Evolutionary conservation across 2,329 filamentous ascomycete species (phyloP).

Genomic region (Arthroderma sp.): DNA sequence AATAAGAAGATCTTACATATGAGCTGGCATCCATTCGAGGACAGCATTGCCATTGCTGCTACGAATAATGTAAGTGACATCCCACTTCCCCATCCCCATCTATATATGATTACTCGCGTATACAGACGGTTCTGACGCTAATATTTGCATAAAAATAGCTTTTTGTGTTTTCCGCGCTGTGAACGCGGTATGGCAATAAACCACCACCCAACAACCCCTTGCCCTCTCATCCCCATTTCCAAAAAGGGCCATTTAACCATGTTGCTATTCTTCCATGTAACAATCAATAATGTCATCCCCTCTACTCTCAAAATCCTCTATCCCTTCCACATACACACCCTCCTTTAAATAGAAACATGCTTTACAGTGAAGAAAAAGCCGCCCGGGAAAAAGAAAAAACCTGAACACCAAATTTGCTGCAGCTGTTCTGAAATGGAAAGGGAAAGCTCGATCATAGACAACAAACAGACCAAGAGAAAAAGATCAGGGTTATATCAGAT

Average conservation of each 20-base stretch:
- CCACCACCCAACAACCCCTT: no score
- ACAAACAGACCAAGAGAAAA: no score
- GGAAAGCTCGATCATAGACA: no score
- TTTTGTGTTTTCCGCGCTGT: conserved; percentile 68
- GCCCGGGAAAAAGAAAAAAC: background rate
- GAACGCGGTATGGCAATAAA: conserved; percentile 15
- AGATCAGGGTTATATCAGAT: no score
- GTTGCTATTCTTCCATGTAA: background rate
- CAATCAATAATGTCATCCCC: conserved; percentile 2
- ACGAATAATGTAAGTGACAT: conserved; percentile 83
- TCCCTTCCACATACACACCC: background rate
- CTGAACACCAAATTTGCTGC: no score
- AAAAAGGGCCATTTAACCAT: no score
- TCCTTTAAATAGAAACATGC: conserved; percentile 1
- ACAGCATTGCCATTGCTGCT: conserved; percentile 97
- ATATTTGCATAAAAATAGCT: conserved; percentile 35
- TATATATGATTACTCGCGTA: conserved; percentile 1
- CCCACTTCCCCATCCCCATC: background rate
- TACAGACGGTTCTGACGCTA: conserved; percentile 10
- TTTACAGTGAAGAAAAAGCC: conserved; percentile 2
- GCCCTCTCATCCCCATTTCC: no score
- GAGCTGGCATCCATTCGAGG: conserved; percentile 99
- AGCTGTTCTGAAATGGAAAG: no score
- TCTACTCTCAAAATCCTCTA: background rate
- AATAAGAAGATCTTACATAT: conserved; percentile 99